phyloP scores from a whole-genome alignment of 495 filamentous ascomycete species.

The Astrothelium subdiscretum region DNA sequence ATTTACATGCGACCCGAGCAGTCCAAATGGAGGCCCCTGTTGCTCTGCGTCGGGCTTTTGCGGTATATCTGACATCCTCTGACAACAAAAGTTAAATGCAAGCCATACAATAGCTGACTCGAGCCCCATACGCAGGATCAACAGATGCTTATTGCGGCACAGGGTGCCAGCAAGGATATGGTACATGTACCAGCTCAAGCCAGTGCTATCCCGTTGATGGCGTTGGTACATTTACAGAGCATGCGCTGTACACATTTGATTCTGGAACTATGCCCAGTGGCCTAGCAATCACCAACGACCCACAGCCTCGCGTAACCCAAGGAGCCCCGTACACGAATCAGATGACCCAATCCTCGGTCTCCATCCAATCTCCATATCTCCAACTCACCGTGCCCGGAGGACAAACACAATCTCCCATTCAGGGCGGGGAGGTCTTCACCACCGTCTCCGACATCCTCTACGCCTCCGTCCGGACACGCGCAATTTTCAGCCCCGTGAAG shows the following conservation, averaged over 20 bases:
- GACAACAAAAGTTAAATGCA: not conserved
- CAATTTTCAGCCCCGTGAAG: not conserved
- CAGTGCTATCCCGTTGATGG: not conserved
- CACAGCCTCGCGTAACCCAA: not conserved
- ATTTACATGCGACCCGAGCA: not conserved
- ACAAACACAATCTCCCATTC: not conserved
- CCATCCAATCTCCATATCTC: not conserved
- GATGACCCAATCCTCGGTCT: not conserved
- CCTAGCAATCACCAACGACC: not conserved
- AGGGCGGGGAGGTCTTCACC: not conserved
- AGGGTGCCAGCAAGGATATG: not conserved
- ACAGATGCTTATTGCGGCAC: not conserved
- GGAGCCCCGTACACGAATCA: not conserved
- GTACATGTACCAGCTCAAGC: not conserved
- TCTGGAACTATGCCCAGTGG: not conserved
- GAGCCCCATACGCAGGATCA: not conserved
- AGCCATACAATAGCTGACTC: not conserved
- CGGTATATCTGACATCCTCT: not conserved
- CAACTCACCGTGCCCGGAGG: not conserved
- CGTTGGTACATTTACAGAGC: not conserved
- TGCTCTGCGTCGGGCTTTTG: not conserved
- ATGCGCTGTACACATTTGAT: not conserved
- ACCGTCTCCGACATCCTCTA: not conserved
- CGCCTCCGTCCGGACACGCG: not conserved
- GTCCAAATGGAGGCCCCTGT: not conserved